These are phyloP conservation scores for Sporobolomyces roseus DNA, from an alignment of 768 basidiomycete species.

Conservation along the genomic window DNA sequence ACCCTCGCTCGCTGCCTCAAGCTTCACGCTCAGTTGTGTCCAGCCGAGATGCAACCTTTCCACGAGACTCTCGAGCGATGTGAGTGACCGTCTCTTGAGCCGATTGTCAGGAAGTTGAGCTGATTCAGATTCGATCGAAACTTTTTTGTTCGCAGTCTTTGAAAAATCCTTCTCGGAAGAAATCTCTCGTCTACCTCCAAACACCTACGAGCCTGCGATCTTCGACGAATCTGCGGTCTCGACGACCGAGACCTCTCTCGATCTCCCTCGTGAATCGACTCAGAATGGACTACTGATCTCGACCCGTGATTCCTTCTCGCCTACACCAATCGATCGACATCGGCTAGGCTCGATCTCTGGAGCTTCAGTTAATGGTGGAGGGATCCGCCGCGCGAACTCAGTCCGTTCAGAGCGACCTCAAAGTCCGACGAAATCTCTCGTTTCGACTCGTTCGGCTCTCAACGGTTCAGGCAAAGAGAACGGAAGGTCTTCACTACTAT, in stretches of 20 bases:
- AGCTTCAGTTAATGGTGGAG: neutral
- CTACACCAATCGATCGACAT: constrained; percentile 1
- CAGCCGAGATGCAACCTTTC: constrained; percentile 84
- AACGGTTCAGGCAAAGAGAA: constrained; percentile 7
- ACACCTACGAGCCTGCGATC: constrained; percentile 1
- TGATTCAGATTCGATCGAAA: neutral
- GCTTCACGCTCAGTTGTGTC: constrained; percentile 75
- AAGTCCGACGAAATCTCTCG: neutral
- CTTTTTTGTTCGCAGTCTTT: constrained; percentile 34
- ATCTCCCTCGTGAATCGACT: neutral
- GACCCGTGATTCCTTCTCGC: neutral
- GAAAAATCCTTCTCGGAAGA: constrained; percentile 42
- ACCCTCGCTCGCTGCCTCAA: constrained; percentile 78
- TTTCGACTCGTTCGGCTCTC: neutral
- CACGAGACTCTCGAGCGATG: constrained; percentile 72
- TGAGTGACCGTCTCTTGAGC: constrained; percentile 28
- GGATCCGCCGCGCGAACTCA: neutral
- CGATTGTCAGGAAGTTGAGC: neutral
- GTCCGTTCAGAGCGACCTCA: neutral
- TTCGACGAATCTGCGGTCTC: neutral
- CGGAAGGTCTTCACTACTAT: neutral
- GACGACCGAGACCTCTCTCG: neutral
- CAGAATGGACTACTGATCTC: neutral
- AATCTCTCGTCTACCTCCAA: constrained; percentile 32
- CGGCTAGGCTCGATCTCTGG: constrained; percentile 12